Conservation (phyloP, 371 early-diverging fungal genomes). For the Lichtheimia ramosa region DNA sequence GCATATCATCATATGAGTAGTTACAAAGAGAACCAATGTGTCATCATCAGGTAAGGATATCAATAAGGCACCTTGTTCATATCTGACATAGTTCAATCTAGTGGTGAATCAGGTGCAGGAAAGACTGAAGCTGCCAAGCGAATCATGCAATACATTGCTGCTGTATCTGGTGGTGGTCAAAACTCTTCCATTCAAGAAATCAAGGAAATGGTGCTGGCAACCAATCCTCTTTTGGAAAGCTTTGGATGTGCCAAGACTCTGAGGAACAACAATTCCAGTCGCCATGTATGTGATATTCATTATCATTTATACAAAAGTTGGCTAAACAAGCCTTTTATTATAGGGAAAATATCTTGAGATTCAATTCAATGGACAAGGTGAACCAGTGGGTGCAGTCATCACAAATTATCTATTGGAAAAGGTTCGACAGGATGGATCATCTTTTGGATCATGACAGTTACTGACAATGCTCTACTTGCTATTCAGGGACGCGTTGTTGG, state of each 20-base stretch:
- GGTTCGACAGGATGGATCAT: conserved; percentile 38
- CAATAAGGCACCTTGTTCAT: conserved; percentile 27
- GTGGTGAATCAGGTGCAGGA: conserved; percentile 90
- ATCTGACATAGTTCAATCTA: conserved; percentile 15
- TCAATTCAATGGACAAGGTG: conserved; percentile 89
- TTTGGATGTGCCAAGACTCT: conserved; percentile 99
- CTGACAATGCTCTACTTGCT: not conserved
- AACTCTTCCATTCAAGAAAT: conserved; percentile 86
- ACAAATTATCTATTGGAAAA: conserved; percentile 98
- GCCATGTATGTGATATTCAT: conserved; percentile 74
- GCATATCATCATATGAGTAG: conserved; percentile 91
- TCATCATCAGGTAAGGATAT: conserved; percentile 78
- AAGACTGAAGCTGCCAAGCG: conserved; percentile 93
- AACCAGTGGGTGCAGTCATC: conserved; percentile 97
- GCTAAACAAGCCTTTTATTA: not conserved
- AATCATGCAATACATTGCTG: conserved; percentile 97
- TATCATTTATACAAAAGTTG: not conserved
- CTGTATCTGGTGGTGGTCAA: conserved; percentile 80
- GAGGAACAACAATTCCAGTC: conserved; percentile 98
- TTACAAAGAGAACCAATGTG: conserved; percentile 97
- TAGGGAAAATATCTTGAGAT: conserved; percentile 99
- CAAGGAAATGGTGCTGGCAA: conserved; percentile 95
- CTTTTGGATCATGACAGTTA: no score
- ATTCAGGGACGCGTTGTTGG: conserved; percentile 88
- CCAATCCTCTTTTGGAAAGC: conserved; percentile 97